phyloP scores from a whole-genome alignment of 345 rosid genomes.

The Chamaenerion angustifolium region DNA sequence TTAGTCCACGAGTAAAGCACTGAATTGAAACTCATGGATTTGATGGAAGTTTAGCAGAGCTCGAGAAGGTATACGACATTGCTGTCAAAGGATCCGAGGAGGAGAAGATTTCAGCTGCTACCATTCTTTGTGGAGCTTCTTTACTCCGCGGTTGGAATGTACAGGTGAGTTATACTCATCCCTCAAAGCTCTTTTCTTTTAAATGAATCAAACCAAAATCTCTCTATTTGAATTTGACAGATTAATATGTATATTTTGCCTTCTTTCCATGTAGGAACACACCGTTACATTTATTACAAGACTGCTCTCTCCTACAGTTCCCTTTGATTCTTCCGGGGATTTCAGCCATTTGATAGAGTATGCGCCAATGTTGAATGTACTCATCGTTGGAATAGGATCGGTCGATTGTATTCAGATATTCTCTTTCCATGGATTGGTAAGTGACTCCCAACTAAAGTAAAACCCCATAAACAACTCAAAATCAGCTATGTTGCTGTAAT shows the following conservation, averaged over 20 bases:
- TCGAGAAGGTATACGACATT: slow-evolving; percentile 78
- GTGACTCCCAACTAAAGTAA: slow-evolving; percentile 12
- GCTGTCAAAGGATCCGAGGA: slow-evolving; percentile 76
- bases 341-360: slow-evolving; percentile 61
- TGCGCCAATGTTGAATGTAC: slow-evolving; percentile 78
- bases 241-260: too few relatives aligned
- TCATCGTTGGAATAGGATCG: slow-evolving; percentile 73
- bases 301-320: slow-evolving; percentile 68
- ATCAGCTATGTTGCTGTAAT: too few relatives aligned
- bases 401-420: slow-evolving; percentile 87
- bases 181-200: too few relatives aligned
- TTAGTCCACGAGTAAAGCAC: slow-evolving; percentile 58
- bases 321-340: slow-evolving; percentile 38
- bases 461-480: not conserved
- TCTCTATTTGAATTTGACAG: too few relatives aligned
- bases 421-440: slow-evolving; percentile 86
- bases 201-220: too few relatives aligned
- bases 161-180: slow-evolving; percentile 72
- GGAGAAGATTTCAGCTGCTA: slow-evolving; percentile 86
- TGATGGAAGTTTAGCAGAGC: slow-evolving; percentile 98
- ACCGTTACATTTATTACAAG: slow-evolving; percentile 65
- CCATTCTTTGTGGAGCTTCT: slow-evolving; percentile 92
- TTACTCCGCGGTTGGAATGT: slow-evolving; percentile 89
- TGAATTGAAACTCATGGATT: slow-evolving; percentile 83
- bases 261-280: slow-evolving; percentile 53